Conservation (phyloP, 331 rosid species). For the Quercus tomentella region DNA sequence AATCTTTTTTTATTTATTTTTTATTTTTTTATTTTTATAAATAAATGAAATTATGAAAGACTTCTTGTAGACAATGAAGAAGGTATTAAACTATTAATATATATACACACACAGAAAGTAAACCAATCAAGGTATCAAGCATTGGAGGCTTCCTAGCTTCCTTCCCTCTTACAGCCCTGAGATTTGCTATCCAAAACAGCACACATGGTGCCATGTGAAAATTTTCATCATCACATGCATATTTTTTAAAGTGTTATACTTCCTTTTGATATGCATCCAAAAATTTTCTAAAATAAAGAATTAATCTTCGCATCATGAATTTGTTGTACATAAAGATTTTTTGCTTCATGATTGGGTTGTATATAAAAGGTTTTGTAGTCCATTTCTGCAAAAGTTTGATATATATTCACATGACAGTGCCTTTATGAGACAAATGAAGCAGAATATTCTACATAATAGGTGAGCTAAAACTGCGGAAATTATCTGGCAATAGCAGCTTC, state of each 20-base stretch:
- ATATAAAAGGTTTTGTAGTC: not conserved
- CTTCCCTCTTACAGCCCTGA: not conserved
- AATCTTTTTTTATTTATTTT: too few species aligned
- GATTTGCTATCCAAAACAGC: not conserved
- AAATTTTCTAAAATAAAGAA: too few species aligned
- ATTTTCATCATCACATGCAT: not conserved
- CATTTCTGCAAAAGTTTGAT: not conserved
- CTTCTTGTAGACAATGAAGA: too few species aligned
- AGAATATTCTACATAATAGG: not conserved
- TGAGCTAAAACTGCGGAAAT: not conserved
- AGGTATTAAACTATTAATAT: too few species aligned
- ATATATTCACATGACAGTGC: not conserved
- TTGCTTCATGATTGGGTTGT: not conserved
- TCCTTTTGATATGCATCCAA: too few species aligned
- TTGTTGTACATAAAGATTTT: not conserved
- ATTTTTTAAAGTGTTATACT: not conserved
- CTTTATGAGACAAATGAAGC: not conserved
- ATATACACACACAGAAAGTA: not conserved
- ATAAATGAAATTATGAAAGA: too few species aligned
- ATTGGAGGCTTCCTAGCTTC: not conserved
- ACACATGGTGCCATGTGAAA: not conserved
- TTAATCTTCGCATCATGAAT: not conserved
- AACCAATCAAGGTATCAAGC: not conserved
- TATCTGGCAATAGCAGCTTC: not conserved
- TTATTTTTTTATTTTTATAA: too few species aligned